Evolutionary conservation across 306 rosid species (phyloP), one percentile per base, ranked within the genome.

Genomic region (Glycyrrhiza uralensis): DNA sequence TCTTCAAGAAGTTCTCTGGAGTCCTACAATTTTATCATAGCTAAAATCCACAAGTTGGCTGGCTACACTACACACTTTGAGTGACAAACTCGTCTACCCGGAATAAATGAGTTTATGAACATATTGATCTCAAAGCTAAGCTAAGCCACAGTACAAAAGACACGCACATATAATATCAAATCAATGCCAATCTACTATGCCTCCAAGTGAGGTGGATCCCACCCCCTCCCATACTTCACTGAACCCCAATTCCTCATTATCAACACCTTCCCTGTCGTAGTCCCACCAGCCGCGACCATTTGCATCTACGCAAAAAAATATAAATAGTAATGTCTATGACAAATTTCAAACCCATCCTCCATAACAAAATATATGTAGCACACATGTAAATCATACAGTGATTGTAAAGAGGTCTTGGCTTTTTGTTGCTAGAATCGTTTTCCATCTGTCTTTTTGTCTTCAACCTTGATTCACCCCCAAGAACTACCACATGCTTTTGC

Each of bases 281-380:
- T 91, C 96, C 98, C 98, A 93, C 90, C 92, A 90, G 42, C 98
- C 98, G 12, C 83, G 11, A n/a, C 98, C 98, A 72, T 89, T 87
- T 61, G 85, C 87, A 86, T 93, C 96, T 93, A 88, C 54, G 11
- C 70, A 20, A 54, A 0, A 55, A 75, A 47, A 66, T 26, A 42
- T 39, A 41, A 52, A 66, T 1, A 54, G 65, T 68, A 46, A 76
- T 64, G 52, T 49, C 15, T 33, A 28, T 4, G 10, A 28, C 18
- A 79, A 20, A 18, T 66, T 52, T 50, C 69, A 32, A 38, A 74
- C 10, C 4, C 18, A 22, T 46, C 18, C 23, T 18, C 46, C 52
- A 26, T 9, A 15, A 42, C 39, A 50, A 38, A 74, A 51, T 11
- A 14, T 50, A 65, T 23, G 15, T 61, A 54, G 15, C 56, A 54